phyloP scores from a whole-genome alignment of 495 filamentous ascomycete genomes.

The Annulohypoxylon moriforme region DNA sequence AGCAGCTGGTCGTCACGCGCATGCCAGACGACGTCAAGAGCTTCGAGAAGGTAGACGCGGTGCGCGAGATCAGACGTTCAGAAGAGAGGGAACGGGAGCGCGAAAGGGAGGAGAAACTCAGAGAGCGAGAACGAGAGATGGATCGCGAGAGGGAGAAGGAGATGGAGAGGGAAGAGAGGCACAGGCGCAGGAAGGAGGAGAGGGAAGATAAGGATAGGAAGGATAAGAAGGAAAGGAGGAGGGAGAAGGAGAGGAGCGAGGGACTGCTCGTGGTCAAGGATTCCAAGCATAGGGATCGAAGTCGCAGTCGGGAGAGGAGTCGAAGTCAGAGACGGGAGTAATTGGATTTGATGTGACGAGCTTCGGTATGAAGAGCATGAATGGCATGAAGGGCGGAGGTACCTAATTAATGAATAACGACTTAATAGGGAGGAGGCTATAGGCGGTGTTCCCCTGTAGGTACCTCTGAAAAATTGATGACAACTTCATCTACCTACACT shows the following conservation, averaged over 20 bases:
- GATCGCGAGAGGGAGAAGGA: conserved; percentile 44
- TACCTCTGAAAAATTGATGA: neutral
- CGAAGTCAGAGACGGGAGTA: conserved; percentile 41
- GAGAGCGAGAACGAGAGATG: conserved; percentile 32
- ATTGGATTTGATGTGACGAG: neutral
- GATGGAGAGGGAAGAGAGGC: conserved; percentile 2
- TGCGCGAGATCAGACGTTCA: conserved; percentile 31
- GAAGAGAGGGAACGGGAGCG: conserved; percentile 47
- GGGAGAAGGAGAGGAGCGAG: conserved; percentile 35
- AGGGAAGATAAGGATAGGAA: neutral
- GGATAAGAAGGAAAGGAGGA: neutral
- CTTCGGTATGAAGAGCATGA: too few species aligned
- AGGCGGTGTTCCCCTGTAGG: neutral
- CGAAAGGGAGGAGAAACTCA: conserved; percentile 43
- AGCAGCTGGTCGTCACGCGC: conserved; percentile 62
- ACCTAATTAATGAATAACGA: neutral
- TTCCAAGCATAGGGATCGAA: conserved; percentile 47
- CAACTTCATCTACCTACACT: neutral
- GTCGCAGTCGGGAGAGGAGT: conserved; percentile 52
- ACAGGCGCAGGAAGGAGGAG: neutral
- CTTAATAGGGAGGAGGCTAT: neutral
- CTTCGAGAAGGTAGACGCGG: conserved; percentile 53
- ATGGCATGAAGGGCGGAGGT: too few species aligned
- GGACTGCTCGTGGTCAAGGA: conserved; percentile 45
- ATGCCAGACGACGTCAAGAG: conserved; percentile 65